Conservation (phyloP, 140 eudicot species). For the Flaveria floridana region DNA sequence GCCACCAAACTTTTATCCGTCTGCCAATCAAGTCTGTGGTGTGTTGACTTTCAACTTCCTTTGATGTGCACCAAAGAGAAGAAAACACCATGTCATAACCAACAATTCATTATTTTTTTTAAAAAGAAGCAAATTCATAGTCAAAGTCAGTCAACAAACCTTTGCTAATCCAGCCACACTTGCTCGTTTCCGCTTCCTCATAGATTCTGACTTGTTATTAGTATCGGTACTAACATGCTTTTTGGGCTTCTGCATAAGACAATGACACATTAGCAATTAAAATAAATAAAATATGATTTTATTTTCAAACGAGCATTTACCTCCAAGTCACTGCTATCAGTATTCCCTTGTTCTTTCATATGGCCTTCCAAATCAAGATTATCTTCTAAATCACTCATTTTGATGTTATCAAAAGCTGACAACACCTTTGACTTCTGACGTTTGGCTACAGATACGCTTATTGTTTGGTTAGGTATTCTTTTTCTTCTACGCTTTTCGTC, state of each 20-base stretch:
- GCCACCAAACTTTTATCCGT: slow-evolving; percentile 94
- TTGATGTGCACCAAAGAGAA: slow-evolving; percentile 60
- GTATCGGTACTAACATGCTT: slow-evolving; percentile 34
- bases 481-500: slow-evolving; percentile 49
- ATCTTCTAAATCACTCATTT: slow-evolving; percentile 51
- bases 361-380: slow-evolving; percentile 34
- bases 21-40: slow-evolving; percentile 69
- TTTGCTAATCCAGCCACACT: slow-evolving; percentile 64
- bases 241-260: slow-evolving; percentile 44
- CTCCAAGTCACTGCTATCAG: slow-evolving; percentile 41
- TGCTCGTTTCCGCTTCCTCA: slow-evolving; percentile 55
- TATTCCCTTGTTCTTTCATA: slow-evolving; percentile 37
- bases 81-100: slow-evolving; percentile 10
- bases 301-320: slow-evolving; percentile 30
- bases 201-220: slow-evolving; percentile 42
- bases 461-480: slow-evolving; percentile 41
- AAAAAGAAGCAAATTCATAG: background rate
- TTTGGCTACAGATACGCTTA: slow-evolving; percentile 50
- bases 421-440: slow-evolving; percentile 50
- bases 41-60: slow-evolving; percentile 44
- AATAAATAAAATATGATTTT: background rate
- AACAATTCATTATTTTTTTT: background rate
- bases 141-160: slow-evolving; percentile 47
- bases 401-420: slow-evolving; percentile 46
- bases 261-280: slow-evolving; percentile 2